Evolutionary conservation across 768 basidiomycete species (phyloP).

Genomic region (Rhizopogon vesiculosus): DNA sequence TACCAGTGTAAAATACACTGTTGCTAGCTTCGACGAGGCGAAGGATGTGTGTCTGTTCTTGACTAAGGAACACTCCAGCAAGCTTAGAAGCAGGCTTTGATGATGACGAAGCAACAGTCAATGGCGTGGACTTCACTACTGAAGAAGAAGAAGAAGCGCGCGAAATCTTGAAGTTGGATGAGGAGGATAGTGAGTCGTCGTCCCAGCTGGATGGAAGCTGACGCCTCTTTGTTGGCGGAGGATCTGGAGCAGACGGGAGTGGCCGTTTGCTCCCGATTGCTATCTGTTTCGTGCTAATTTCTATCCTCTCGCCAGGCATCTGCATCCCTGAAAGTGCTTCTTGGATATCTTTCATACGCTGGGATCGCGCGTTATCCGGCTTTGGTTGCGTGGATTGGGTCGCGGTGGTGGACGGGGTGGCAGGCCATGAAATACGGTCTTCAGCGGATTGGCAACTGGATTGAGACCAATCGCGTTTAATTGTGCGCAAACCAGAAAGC

Average conservation of each 20-base stretch:
- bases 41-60: conserved; percentile 83
- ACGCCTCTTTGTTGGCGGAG: conserved; percentile 46
- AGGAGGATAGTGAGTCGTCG: conserved; percentile 30
- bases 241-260: conserved; percentile 11
- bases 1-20: conserved; percentile 94
- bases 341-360: conserved; percentile 55
- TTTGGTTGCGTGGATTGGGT: conserved; percentile 10
- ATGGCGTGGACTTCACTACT: conserved; percentile 4
- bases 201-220: conserved; percentile 51
- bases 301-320: conserved; percentile 9
- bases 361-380: conserved; percentile 18
- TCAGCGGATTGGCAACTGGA: conserved; percentile 31
- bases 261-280: conserved; percentile 31
- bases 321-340: conserved; percentile 33
- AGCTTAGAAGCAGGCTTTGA: conserved; percentile 15
- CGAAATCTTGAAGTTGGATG: conserved; percentile 26
- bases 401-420: conserved; percentile 18
- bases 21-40: conserved; percentile 66
- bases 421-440: conserved; percentile 38
- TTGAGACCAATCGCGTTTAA: conserved; percentile 61
- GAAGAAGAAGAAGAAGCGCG: conserved; percentile 11
- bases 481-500: conserved; percentile 55
- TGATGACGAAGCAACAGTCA: conserved; percentile 2
- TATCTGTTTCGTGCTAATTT: conserved; percentile 11
- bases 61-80: conserved; percentile 60